Evolutionary conservation across 2,329 filamentous ascomycete genomes (phyloP), one percentile per base, ranked within the genome.

Genomic region (Nemania sp.): DNA sequence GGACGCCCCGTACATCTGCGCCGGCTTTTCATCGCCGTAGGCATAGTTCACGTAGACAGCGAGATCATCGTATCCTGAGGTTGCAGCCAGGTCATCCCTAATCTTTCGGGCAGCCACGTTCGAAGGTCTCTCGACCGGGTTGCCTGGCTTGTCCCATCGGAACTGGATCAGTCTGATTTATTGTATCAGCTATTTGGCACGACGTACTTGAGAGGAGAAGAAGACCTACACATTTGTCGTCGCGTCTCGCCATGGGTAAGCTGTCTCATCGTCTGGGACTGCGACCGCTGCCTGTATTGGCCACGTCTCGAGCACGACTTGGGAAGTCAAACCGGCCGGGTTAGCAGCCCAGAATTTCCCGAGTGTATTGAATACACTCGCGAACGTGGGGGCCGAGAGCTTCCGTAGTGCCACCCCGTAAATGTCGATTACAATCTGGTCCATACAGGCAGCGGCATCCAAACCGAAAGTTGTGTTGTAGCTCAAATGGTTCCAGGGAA

Each of bases 161-260:
- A 57, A 17, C 21, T 65, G 55, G 32, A 69, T 45, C 50, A 65
- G 5, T 7, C n/a, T 42, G 39, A 3, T 7, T 29, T 29, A n/a
- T n/a, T n/a, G 25, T 7, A 29, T 29, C 7, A 29, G 25, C 25
- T 29, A 15, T 10, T 42, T 18, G 39, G 3, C 10, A 13, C 35
- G 12, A 15, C 39, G 18, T 3, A 42, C 2, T 11, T 13, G 12
- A 18, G 51, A 34, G 40, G 47, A 49, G 17, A 49, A 40, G 40
- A 64, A 17, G 39, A 42, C 62, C 32, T 64, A 68, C 62, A 65
- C 49, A 37, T 62, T 60, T 12, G 54, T 66, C 40, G 20, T 64
- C 11, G 65, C 17, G 13, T 71, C 67, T 13, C 67, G 56, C 70
- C 68, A 72, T 9, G 70, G 65, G 25, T 70, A 73, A 0, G 71